Conservation (phyloP, 345 rosid genomes). For the Rhodamnia rubescens region DNA sequence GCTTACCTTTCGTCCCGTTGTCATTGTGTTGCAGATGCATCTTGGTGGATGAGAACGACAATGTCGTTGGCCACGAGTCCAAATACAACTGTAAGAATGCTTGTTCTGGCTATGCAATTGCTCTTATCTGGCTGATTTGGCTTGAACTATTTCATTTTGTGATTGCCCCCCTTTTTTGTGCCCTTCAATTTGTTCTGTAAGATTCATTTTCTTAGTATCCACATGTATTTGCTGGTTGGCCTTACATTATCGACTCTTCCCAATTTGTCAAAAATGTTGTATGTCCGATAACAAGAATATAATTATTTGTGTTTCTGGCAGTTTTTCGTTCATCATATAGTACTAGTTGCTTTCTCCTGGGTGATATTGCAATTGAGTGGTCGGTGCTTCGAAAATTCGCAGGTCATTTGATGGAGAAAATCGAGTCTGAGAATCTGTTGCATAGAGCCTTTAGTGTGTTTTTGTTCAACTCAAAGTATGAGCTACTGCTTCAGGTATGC, state of each 20-base stretch:
- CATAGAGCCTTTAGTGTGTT: conserved; percentile 98
- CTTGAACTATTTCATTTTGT: not conserved
- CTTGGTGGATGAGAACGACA: conserved; percentile 75
- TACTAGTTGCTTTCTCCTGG: not conserved
- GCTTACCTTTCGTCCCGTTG: not conserved
- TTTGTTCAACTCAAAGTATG: conserved; percentile 84
- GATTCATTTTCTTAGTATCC: not conserved
- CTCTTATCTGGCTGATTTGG: not conserved
- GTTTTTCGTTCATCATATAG: not conserved
- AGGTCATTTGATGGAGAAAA: conserved; percentile 98
- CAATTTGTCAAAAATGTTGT: not conserved
- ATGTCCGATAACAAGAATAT: not conserved
- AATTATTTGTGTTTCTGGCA: not conserved
- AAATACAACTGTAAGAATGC: conserved; percentile 64
- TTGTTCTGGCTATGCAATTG: not conserved
- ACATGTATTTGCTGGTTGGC: not conserved
- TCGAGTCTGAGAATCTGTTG: conserved; percentile 60
- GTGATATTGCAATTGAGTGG: not conserved
- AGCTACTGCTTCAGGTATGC: conserved; percentile 90
- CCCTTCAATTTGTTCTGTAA: not conserved
- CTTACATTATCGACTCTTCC: not conserved
- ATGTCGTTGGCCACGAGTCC: conserved; percentile 70
- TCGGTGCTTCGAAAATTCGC: not conserved
- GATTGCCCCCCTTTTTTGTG: not conserved
- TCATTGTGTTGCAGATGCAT: conserved; percentile 56